phyloP scores from a whole-genome alignment of 106 monocot species.

The Allium cepa region DNA sequence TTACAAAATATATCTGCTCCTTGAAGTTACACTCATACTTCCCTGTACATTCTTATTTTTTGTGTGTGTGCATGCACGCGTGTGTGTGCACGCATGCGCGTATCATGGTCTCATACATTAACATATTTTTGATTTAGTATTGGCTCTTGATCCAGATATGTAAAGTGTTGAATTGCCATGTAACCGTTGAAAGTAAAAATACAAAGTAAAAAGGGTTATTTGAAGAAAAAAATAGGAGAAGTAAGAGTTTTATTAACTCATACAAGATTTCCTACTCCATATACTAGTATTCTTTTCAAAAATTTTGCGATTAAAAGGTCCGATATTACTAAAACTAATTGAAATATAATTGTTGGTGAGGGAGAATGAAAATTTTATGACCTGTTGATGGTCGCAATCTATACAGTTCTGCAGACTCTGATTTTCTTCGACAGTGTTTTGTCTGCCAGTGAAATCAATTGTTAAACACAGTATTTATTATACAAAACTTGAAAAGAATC shows the following conservation, averaged over 20 bases:
- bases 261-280: too few relatives aligned
- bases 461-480: too few relatives aligned
- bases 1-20: too few relatives aligned
- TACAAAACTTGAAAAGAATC: too few relatives aligned
- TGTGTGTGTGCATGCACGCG: too few relatives aligned
- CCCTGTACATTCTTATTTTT: too few relatives aligned
- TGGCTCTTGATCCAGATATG: not conserved
- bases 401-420: not conserved
- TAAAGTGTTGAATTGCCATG: not conserved
- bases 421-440: not conserved
- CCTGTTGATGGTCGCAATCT: not conserved
- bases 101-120: too few relatives aligned
- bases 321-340: not conserved
- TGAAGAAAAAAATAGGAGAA: not conserved
- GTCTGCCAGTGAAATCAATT: not conserved
- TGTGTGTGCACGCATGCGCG: too few relatives aligned
- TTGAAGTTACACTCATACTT: too few relatives aligned
- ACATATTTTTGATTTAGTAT: not conserved
- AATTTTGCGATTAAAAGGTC: not conserved
- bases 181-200: not conserved
- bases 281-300: too few relatives aligned
- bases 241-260: not conserved
- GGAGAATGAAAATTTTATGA: not conserved
- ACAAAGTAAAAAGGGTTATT: not conserved
- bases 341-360: not conserved